Evolutionary conservation across 768 basidiomycete genomes (phyloP).

Genomic region (Lactifluus echinatus): DNA sequence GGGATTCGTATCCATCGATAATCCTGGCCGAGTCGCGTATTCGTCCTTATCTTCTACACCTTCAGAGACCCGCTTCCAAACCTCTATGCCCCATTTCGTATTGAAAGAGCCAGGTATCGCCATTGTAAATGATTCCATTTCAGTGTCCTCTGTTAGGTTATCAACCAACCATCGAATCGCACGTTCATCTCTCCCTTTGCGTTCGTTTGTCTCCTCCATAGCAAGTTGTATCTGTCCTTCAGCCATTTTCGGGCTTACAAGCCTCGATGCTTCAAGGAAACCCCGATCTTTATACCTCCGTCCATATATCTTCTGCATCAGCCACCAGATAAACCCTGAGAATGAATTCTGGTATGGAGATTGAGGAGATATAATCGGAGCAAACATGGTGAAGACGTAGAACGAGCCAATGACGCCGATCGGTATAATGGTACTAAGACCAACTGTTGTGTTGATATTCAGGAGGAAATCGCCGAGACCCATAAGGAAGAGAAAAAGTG

Average conservation of each 20-base stretch:
- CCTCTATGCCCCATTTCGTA: background rate
- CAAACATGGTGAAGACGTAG: conserved; percentile 12
- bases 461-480: conserved; percentile 38
- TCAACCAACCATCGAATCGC: background rate
- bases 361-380: conserved; percentile 1
- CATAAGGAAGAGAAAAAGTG: conserved; percentile 41
- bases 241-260: background rate
- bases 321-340: conserved; percentile 2
- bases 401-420: conserved; percentile 1
- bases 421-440: background rate
- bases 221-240: background rate
- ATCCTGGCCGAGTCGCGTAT: background rate
- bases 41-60: background rate
- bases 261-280: background rate
- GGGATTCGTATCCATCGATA: background rate
- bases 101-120: background rate
- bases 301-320: background rate
- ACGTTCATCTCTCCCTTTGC: background rate
- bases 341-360: conserved; percentile 5
- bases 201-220: no score
- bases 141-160: background rate
- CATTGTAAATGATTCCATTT: background rate
- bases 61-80: background rate
- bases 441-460: conserved; percentile 21
- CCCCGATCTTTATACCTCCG: background rate